Conservation (phyloP, 2,329 filamentous ascomycete species). For the Magnaporthiopsis incrustans region DNA sequence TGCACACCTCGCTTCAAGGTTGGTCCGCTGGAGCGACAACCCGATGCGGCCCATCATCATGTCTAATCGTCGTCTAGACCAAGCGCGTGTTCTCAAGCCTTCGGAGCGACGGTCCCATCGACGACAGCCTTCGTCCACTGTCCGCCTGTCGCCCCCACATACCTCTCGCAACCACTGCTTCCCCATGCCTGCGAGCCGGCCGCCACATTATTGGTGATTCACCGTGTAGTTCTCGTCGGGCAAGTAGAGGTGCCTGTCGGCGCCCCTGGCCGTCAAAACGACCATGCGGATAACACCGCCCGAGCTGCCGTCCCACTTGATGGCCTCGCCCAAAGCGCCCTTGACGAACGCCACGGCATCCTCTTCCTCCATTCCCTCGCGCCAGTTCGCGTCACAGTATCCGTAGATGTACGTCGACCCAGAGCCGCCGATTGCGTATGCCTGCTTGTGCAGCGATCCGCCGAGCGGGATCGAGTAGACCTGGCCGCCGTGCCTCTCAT, state of each 20-base stretch:
- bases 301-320: constrained; percentile 99
- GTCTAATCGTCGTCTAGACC: background rate
- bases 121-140: background rate
- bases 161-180: background rate
- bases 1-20: background rate
- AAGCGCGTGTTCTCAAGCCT: background rate
- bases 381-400: constrained; percentile 95
- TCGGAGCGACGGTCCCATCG: too few relatives aligned
- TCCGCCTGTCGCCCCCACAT: background rate
- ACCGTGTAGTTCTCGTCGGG: constrained; percentile 83
- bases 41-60: background rate
- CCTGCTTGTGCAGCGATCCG: constrained; percentile 93
- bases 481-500: constrained; percentile 88
- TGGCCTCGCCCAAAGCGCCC: constrained; percentile 81
- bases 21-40: background rate
- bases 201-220: constrained; percentile 37
- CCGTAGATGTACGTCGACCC: constrained; percentile 99
- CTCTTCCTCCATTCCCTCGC: constrained; percentile 84
- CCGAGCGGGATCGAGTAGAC: constrained; percentile 96
- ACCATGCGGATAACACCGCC: constrained; percentile 98
- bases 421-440: constrained; percentile 91
- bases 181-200: too few relatives aligned
- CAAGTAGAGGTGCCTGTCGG: constrained; percentile 88
- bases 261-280: constrained; percentile 82
- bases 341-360: constrained; percentile 93